Base-by-base conservation (phyloP, 2,329 filamentous ascomycete genomes). In the Botrytis paeoniae region DNA sequence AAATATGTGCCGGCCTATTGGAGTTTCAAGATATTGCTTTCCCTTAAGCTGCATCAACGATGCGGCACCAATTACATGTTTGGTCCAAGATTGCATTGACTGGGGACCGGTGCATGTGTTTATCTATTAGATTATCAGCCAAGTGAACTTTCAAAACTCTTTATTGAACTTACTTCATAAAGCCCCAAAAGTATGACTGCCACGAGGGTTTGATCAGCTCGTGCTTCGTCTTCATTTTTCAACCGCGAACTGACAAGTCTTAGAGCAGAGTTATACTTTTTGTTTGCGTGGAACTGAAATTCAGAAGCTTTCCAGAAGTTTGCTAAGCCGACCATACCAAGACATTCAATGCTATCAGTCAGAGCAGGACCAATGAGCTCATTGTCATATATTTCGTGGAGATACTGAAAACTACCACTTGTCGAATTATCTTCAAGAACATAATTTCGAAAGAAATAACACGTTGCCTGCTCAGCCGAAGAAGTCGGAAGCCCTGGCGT, bases 51-150 rank as follows among this genome's bases (percentile, higher is more conserved):
- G 82, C 20, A 86, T 84, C 29, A 89, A 80, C 5, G 84, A 82
- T 3, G 84, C 83, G 5, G 87, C 86, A 8, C 86, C 86, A 61
- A 83, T 85, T 61, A 88, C 83, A 76, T 89, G 87, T 72, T 86
- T 82, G 69, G 86, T 85, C 84, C 87, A 88, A 4, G 85, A 85
- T 54, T 82, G 80, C 78, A 87, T 83, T 0, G 85, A 87, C 70
- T 84, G 82, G 16, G 73, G 74, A 43, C 73, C 75, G 25, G 72
- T 73, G 57, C 76, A 78, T 7, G 76, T 78, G 62, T 78, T 79
- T 59, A 75, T 77, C 78, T 79, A 41, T 22, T 35, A 35, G n/a
- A 5, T 57, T 2, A 29, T 76, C 37, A 76, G 70, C 5, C 81
- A 78, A 78, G 84, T 84, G 9, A 84, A 82, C 75, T 86, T 82